Evolutionary conservation across 2,329 filamentous ascomycete genomes (phyloP).

Genomic region (Colletotrichum incanum): DNA sequence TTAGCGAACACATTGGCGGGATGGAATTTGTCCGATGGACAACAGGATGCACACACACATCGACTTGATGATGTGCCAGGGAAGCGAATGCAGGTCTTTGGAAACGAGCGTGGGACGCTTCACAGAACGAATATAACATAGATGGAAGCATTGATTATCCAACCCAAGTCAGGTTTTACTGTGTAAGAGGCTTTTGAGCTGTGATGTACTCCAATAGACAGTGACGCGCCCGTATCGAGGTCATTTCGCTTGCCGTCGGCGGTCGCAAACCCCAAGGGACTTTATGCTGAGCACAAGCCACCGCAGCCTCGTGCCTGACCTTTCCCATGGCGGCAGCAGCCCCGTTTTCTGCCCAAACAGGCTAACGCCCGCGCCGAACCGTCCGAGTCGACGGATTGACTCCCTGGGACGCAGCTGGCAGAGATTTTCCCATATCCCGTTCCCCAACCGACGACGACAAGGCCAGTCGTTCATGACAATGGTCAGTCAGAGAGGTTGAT

Average conservation of each 20-base stretch:
- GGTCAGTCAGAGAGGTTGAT: slow-evolving; percentile 16
- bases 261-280: background rate
- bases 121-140: background rate
- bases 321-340: background rate
- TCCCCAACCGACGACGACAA: slow-evolving; percentile 3
- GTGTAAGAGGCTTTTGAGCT: background rate
- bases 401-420: slow-evolving; percentile 26
- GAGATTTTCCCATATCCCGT: slow-evolving; percentile 28
- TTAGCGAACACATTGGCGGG: slow-evolving; percentile 21
- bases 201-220: background rate
- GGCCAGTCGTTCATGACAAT: background rate
- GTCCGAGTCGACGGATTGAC: slow-evolving; percentile 16
- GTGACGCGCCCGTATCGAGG: background rate
- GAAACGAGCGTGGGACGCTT: background rate
- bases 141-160: background rate
- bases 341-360: slow-evolving; percentile 35
- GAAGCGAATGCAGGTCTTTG: slow-evolving; percentile 5
- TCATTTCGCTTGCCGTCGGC: slow-evolving; percentile 36
- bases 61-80: slow-evolving; percentile 11
- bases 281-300: slow-evolving; percentile 35
- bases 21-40: slow-evolving; percentile 26
- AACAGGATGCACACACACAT: slow-evolving; percentile 18
- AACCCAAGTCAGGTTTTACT: background rate
- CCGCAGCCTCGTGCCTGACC: slow-evolving; percentile 22
- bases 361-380: slow-evolving; percentile 27